Percentiles rank a stretch among this genome's conserved stretches.
Evolutionary conservation across 1,284 basidiomycete species (phyloP).

Genomic region (Melampsora larici-populina): DNA sequence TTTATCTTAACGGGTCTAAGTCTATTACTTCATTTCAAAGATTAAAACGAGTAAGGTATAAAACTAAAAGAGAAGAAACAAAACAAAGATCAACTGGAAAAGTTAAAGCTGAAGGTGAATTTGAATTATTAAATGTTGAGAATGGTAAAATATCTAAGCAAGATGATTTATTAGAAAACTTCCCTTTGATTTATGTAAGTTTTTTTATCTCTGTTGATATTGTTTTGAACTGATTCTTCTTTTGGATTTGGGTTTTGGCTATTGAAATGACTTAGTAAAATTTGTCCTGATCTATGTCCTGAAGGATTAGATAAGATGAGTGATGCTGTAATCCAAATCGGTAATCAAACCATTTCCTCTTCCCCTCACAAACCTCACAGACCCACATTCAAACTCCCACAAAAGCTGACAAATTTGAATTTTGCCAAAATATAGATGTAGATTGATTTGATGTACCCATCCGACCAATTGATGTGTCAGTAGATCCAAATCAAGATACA

Average conservation of each 20-base stretch:
- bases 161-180: slow-evolving; percentile 76
- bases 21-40: slow-evolving; percentile 81
- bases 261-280: slow-evolving; percentile 85
- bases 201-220: neutral
- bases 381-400: no score
- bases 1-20: slow-evolving; percentile 78
- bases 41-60: slow-evolving; percentile 77
- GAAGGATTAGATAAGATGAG: slow-evolving; percentile 97
- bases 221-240: neutral
- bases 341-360: slow-evolving; percentile 61
- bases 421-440: neutral
- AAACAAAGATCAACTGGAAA: slow-evolving; percentile 58
- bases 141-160: slow-evolving; percentile 72
- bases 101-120: slow-evolving; percentile 84
- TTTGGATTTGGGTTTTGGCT: neutral
- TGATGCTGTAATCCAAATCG: slow-evolving; percentile 69
- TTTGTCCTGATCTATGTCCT: slow-evolving; percentile 97
- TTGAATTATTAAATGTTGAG: slow-evolving; percentile 67
- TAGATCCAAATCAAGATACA: slow-evolving; percentile 90
- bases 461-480: slow-evolving; percentile 87
- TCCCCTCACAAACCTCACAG: neutral
- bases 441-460: slow-evolving; percentile 55
- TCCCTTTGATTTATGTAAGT: slow-evolving; percentile 70
- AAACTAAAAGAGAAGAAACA: slow-evolving; percentile 62
- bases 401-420: no score